Conservation (phyloP, 148 eudicot genomes). For the Drosera capensis region DNA sequence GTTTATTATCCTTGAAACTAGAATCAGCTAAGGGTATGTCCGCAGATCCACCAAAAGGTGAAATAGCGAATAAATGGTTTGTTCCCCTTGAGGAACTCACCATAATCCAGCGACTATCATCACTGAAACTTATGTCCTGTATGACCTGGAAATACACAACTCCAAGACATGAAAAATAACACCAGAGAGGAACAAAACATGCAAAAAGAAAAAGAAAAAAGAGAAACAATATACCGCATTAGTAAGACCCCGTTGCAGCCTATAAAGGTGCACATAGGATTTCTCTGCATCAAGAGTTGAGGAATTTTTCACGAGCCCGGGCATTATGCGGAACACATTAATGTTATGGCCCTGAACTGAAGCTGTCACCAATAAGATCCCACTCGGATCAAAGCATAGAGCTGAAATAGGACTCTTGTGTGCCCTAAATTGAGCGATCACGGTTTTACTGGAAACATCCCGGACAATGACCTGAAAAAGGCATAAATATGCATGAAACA, state of each 20-base stretch:
- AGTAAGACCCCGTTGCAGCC: constrained; percentile 82
- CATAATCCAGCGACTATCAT: constrained; percentile 69
- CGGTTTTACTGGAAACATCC: constrained; percentile 56
- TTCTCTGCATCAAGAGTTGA: constrained; percentile 6
- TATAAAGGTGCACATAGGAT: constrained; percentile 49
- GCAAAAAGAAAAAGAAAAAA: background rate
- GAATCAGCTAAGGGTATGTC: constrained; percentile 1
- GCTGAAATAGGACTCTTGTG: constrained; percentile 71
- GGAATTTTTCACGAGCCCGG: constrained; percentile 4
- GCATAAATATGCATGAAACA: too few relatives aligned
- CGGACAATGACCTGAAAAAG: constrained; percentile 64
- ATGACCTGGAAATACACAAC: constrained; percentile 39
- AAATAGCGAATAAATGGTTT: constrained; percentile 64
- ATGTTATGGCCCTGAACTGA: constrained; percentile 83
- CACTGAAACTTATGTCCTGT: constrained; percentile 77
- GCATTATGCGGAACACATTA: constrained; percentile 65
- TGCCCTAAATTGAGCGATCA: constrained; percentile 75
- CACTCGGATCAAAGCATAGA: constrained; percentile 82
- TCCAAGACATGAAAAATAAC: background rate
- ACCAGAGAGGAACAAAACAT: background rate
- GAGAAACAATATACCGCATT: constrained; percentile 42
- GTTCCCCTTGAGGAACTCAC: constrained; percentile 80
- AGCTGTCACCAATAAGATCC: constrained; percentile 72
- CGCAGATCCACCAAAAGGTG: constrained; percentile 57
- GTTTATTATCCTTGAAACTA: background rate